Evolutionary conservation across 2,329 filamentous ascomycete species (phyloP), one percentile per base, ranked within the genome.

Genomic region (Alternaria rosae): DNA sequence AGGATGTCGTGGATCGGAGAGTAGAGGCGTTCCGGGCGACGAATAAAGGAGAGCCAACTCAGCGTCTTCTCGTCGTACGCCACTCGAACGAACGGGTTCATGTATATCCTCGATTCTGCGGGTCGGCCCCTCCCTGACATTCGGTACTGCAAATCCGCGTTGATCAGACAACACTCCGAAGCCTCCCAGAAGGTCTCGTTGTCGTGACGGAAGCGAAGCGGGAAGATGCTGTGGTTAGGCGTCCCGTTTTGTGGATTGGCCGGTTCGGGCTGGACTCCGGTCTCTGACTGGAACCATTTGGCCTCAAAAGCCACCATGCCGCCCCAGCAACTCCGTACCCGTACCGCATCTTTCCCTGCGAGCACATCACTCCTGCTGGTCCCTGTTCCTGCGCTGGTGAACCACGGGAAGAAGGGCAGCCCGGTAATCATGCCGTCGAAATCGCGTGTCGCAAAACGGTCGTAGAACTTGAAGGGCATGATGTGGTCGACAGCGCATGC

Each of bases 11-110:
- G 89, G 4, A 87, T 82, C 5, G 86, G 76, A 0, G 83, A 82
- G 64, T 91, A 89, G 0, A 93, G 81, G 6, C 87, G 82, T 76
- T 93, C 91, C 70, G 91, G 89, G 12, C 88, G 86, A 61, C 87
- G 86, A 6, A 86, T 85, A 26, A 88, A 78, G 3, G 82, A 79
- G 3, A 92, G 81, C 85, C 87, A 89, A 1, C 80, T 79, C 9
- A 91, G 82, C 0, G 88, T 87, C 5, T 74, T 73, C 28, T 82
- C 78, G 48, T 86, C 85, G 74, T 93, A 93, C 1, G 91, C 88
- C 5, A 92, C 89, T 17, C 91, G 87, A 44, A 93, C 86, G 71
- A 87, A 93, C 0, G 91, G 91, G 72, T 93, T 93, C 82, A 93
- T 87, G 72, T 87, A 93, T 54, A 92, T 88, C 2, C 87, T 88